phyloP scores from a whole-genome alignment of 768 basidiomycete genomes.

The Sarcomyxa edulis region DNA sequence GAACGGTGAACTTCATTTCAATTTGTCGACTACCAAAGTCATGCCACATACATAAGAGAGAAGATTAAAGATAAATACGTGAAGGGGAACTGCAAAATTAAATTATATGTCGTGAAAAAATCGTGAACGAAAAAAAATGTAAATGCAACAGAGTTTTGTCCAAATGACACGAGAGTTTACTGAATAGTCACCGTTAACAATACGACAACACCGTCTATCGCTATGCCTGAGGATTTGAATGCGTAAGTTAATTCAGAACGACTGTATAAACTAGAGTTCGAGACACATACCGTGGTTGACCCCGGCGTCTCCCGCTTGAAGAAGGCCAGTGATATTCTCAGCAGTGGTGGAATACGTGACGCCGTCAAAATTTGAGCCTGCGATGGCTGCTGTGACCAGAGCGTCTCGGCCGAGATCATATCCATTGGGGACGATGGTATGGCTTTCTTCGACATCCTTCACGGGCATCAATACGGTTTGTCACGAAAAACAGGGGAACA shows the following conservation, averaged over 20 bases:
- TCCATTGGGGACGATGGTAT: conserved; percentile 40
- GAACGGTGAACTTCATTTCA: too few relatives aligned
- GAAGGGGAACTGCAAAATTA: too few relatives aligned
- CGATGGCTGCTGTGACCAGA: conserved; percentile 18
- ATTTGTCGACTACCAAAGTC: too few relatives aligned
- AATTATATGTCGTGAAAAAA: too few relatives aligned
- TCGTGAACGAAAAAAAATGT: too few relatives aligned
- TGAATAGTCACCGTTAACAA: conserved; percentile 10
- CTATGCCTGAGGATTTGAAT: conserved; percentile 2
- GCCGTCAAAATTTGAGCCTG: conserved; percentile 31
- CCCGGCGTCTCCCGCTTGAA: conserved; percentile 45
- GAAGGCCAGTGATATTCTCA: conserved; percentile 46
- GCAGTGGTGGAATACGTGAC: conserved; percentile 42
- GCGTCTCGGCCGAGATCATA: conserved; percentile 39
- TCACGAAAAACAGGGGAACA: not conserved
- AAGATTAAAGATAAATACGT: too few relatives aligned
- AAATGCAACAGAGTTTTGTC: too few relatives aligned
- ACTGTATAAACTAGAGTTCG: not conserved
- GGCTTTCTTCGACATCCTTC: conserved; percentile 28
- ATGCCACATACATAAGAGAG: too few relatives aligned
- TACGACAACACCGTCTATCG: conserved; percentile 5
- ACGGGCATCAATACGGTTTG: not conserved
- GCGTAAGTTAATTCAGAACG: not conserved
- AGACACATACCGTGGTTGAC: conserved; percentile 2
- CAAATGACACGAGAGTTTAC: too few relatives aligned